Base-by-base conservation (phyloP, 768 basidiomycete genomes). In the Mycena pura region DNA sequence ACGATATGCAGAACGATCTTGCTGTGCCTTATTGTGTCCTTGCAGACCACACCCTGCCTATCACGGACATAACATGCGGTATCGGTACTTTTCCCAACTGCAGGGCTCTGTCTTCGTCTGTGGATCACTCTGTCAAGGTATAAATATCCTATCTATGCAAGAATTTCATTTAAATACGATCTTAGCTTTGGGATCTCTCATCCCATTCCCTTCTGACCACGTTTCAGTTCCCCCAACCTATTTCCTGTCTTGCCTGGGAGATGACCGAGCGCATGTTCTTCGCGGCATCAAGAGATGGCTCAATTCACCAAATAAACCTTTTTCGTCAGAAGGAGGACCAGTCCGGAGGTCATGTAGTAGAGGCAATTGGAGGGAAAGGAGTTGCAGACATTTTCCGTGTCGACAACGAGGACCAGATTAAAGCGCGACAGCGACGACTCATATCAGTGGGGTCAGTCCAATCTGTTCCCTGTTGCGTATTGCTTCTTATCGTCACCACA, bases 91-190 rank as follows among this genome's bases (percentile, higher is more conserved):
- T 92, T 74, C 93, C 91, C 15, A 84, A 78, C 55, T 91, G 88
- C 73, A 84, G 92, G 61, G 75, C 92, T 27, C 80, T 96, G 64
- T 92, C 95, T 1, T 86, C 91, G 3, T 93, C 93, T 0, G 71
- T 91, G 46, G 97, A 99, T 73, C 92, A 94, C 62, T 92, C 93
- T 25, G 92, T 94, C 72, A 99, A 99, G 82, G 94, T 93, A 64
- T n/a, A n/a, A n/a, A 56, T 75, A 57, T 17, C 29, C 50, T 28
- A 51, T 36, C 28, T 17, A 29, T 51, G 29, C 27, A 49, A 11
- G 28, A 41, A 22, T 65, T 62, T 55, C 62, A 49, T 64, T 43
- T 56, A 41, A 56, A 47, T 58, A 34, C 41, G 60, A 27, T 38
- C 50, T 13, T 69, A 93, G 93, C 73, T 94, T 29, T 95, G 93